These are phyloP conservation scores for Dendrostoma leiphaemia DNA, from an alignment of 2,329 filamentous ascomycete genomes.

Conservation along the genomic window DNA sequence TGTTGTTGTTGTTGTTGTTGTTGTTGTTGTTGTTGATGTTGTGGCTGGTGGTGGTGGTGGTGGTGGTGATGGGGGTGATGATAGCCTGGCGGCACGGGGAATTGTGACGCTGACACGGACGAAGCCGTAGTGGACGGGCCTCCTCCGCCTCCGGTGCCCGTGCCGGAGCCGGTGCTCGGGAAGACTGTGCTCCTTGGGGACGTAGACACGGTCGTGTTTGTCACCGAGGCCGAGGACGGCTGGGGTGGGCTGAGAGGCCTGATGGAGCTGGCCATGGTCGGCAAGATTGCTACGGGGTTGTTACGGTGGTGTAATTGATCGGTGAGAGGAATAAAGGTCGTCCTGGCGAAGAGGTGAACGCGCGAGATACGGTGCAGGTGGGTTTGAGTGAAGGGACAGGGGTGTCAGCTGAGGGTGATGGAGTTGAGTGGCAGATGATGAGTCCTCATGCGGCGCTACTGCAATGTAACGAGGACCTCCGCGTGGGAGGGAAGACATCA, in stretches of 20 bases:
- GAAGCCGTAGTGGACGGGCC: constrained; percentile 15
- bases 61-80: neutral
- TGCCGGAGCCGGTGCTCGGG: constrained; percentile 5
- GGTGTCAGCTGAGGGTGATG: neutral
- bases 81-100: constrained; percentile 2
- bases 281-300: too few species aligned
- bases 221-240: constrained; percentile 18
- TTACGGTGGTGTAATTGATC: too few species aligned
- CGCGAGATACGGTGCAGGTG: too few species aligned
- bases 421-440: neutral
- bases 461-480: neutral
- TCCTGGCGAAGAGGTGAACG: too few species aligned
- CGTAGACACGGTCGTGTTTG: constrained; percentile 19
- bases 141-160: neutral
- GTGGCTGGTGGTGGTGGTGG: neutral
- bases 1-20: neutral
- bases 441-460: neutral
- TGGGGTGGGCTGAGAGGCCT: constrained; percentile 14
- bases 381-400: neutral
- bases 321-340: neutral
- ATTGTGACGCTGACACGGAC: constrained; percentile 17
- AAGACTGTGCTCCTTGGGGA: constrained; percentile 16
- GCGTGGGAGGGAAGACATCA: too few species aligned
- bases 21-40: neutral
- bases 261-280: constrained; percentile 16